Base-by-base conservation (phyloP, 352 stramenopile genomes). In the Stephanocyclus meneghinianus region DNA sequence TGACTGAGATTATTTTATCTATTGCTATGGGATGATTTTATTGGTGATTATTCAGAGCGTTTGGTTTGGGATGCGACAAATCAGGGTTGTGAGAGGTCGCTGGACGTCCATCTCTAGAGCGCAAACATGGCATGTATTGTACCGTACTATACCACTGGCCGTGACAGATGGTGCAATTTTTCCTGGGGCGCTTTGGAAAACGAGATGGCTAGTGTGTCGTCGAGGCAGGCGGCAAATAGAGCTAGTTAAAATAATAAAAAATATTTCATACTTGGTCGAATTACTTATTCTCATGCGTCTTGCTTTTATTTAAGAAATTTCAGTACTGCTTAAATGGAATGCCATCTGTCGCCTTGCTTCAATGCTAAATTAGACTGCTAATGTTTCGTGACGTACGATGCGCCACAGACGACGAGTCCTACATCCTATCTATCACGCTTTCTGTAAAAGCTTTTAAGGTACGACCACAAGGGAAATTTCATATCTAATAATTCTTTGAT, bases 291-390 rank as follows among this genome's bases (percentile, higher is more conserved):
- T 53, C 11, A 53, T 21, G n/a, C 2, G 5, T 21, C 11, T 21
- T 16, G 13, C 11, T 53, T 6, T 21, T 16, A 16, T 21, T 53
- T 10, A 53, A 16, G 13, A 53, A 53, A 53, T 16, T 53, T 53
- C 45, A 53, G 10, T 53, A 53, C 10, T 16, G 13, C 45, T 53
- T 21, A 6, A 16, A 53, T 16, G 6, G 13, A 16, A 10, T 53
- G 45, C 45, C 45, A 53, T 53, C 45, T 53, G 45, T 53, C 45
- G n/a, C 45, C 13, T 10, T 40, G 35, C 45, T 53, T 53, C 45
- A 53, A 53, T 53, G 45, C 45, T 53, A 53, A 53, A 6, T 53
- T 53, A 53, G 45, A 53, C 35, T 9, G 35, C 4, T 40, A 9
- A 9, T 40, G 35, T 40, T 9, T 40, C 35, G 35, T 40, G 35